Conservation (phyloP, 257 asterid genomes). For the Forsythia viridissima region DNA sequence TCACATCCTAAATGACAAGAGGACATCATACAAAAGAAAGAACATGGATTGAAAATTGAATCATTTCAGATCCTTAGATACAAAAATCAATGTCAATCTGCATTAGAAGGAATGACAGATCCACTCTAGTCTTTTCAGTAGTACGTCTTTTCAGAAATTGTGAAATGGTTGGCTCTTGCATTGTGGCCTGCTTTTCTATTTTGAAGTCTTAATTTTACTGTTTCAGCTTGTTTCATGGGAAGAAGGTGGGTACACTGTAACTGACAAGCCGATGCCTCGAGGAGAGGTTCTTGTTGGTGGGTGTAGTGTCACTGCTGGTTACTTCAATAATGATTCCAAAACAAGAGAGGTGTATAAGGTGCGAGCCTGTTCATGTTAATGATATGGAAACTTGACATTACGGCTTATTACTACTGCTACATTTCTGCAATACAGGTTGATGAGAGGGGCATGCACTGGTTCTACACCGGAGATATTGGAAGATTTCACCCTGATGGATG, state of each 20-base stretch:
- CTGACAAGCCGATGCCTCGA: conserved; percentile 89
- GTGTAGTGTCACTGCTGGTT: conserved; percentile 84
- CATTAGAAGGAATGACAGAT: neutral
- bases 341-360: conserved; percentile 80
- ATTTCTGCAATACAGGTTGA: conserved; percentile 60
- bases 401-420: conserved; percentile 8
- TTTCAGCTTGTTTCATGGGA: conserved; percentile 93
- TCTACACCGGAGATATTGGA: conserved; percentile 89
- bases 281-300: conserved; percentile 93
- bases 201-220: conserved; percentile 22
- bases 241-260: conserved; percentile 77
- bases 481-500: conserved; percentile 89
- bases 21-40: neutral
- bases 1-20: neutral
- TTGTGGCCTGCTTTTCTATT: neutral
- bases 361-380: conserved; percentile 19
- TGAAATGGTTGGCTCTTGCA: neutral
- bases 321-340: conserved; percentile 75
- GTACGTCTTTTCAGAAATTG: neutral
- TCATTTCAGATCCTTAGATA: neutral
- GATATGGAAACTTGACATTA: conserved; percentile 9
- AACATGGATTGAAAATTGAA: neutral
- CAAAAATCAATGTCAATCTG: neutral
- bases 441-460: conserved; percentile 89
- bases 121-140: neutral